A percentile compares a stretch with the other conserved stretches of the same genome.
phyloP scores from a whole-genome alignment of 1,284 basidiomycete genomes.

The Mycena sp. region DNA sequence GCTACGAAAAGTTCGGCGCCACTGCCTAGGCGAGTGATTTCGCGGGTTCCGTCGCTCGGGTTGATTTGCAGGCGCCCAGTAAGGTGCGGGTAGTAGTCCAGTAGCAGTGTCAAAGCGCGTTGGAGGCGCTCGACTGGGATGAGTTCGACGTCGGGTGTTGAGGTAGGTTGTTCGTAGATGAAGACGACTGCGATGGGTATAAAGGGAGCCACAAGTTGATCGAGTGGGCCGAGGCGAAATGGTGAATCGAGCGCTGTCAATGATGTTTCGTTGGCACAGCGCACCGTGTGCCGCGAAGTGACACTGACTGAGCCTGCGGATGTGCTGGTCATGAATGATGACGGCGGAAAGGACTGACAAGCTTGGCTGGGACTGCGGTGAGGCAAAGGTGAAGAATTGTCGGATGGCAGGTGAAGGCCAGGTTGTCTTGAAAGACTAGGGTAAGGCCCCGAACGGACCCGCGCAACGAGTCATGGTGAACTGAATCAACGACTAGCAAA shows the following conservation, averaged over 20 bases:
- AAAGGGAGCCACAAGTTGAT: constrained; percentile 7
- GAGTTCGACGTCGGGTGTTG: background rate
- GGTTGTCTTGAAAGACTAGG: too few species aligned
- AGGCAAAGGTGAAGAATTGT: too few species aligned
- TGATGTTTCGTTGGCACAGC: constrained; percentile 6
- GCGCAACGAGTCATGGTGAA: too few species aligned
- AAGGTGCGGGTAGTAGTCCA: constrained; percentile 32
- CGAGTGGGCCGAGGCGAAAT: constrained; percentile 25
- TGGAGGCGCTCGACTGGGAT: constrained; percentile 25
- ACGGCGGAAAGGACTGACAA: too few species aligned
- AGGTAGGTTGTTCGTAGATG: constrained; percentile 21
- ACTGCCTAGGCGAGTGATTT: constrained; percentile 21
- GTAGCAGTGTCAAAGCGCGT: constrained; percentile 20
- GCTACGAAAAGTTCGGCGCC: constrained; percentile 29
- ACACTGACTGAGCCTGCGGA: constrained; percentile 2
- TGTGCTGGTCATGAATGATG: constrained; percentile 1
- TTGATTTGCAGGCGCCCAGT: constrained; percentile 27
- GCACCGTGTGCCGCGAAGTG: background rate
- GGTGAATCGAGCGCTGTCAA: constrained; percentile 14
- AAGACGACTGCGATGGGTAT: constrained; percentile 30
- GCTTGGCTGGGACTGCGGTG: too few species aligned
- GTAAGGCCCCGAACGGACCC: too few species aligned
- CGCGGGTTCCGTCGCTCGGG: constrained; percentile 1
- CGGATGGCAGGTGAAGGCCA: too few species aligned
- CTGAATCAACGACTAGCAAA: too few species aligned